These are phyloP conservation scores for Sugiyamaella grinbergsii DNA, from an alignment of 1,139 yeast genomes.

Conservation along the genomic window DNA sequence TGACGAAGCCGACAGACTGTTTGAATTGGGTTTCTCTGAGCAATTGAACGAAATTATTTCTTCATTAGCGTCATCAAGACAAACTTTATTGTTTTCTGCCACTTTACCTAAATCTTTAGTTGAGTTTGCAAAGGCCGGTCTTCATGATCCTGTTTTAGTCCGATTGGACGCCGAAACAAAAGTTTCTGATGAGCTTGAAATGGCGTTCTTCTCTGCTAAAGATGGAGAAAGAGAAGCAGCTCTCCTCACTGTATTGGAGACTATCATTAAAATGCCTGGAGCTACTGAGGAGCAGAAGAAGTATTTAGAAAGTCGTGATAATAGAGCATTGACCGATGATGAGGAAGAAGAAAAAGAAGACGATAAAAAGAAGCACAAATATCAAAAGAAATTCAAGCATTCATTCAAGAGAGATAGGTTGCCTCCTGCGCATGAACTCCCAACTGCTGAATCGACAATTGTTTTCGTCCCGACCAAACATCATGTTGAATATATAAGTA, in stretches of 20 bases:
- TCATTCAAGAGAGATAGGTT: slow-evolving; percentile 54
- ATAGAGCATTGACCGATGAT: slow-evolving; percentile 52
- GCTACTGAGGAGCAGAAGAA: slow-evolving; percentile 57
- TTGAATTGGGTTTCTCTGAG: slow-evolving; percentile 96
- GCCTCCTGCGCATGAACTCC: slow-evolving; percentile 80
- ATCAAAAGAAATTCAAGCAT: slow-evolving; percentile 15
- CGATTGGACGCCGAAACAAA: slow-evolving; percentile 91
- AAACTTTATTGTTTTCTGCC: slow-evolving; percentile 89
- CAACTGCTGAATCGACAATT: slow-evolving; percentile 84
- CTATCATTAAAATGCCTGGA: slow-evolving; percentile 79
- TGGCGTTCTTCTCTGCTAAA: slow-evolving; percentile 82
- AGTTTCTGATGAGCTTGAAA: slow-evolving; percentile 84
- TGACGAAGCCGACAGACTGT: slow-evolving; percentile 97
- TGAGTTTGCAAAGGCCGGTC: slow-evolving; percentile 96
- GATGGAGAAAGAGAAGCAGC: slow-evolving; percentile 90
- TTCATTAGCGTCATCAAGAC: slow-evolving; percentile 78
- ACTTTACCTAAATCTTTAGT: slow-evolving; percentile 90
- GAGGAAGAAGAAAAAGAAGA: slow-evolving; percentile 39
- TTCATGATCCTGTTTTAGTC: slow-evolving; percentile 86
- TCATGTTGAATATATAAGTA: slow-evolving; percentile 89
- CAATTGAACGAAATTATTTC: slow-evolving; percentile 89
- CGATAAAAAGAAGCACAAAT: slow-evolving; percentile 45
- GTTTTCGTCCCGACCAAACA: slow-evolving; percentile 96
- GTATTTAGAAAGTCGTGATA: slow-evolving; percentile 54
- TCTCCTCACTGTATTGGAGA: slow-evolving; percentile 70